Base-by-base conservation (phyloP, 2,329 filamentous ascomycete genomes). In the Cladorrhinum sp. region DNA sequence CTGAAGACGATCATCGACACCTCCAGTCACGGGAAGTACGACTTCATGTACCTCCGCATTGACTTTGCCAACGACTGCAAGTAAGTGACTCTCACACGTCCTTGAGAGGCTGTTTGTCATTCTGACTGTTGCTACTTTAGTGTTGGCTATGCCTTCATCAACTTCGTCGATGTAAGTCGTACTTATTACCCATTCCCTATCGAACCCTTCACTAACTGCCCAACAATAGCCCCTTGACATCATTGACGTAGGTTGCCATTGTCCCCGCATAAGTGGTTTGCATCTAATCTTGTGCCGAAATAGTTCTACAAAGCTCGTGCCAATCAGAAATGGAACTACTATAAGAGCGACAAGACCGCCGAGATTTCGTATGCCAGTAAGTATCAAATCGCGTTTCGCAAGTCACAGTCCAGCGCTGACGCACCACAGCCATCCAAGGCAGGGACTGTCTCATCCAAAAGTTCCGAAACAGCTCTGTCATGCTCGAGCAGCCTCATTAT, bases 121-220 rank as follows among this genome's bases (percentile, higher is more conserved):
- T 20, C 29, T 63, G 18, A 58, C 27, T 74, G 64, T 65, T 74
- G 75, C 38, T 72, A 10, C n/a, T 58, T 61, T 56, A 96, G 92
- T 72, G 93, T 98, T 61, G 95, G 95, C 50, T 98, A 98, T 74
- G 93, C 92, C 0, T 99, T 98, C 75, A 92, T 99, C 77, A 97
- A 99, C 75, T 97, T 98, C 68, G 84, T 87, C 49, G 87, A 92
- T 72, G 88, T 90, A 74, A 83, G 87, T 71, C 9, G 1, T 27
- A 8, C 20, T 13, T 8, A 1, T 12, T 36, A 13, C 3, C 12
- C 29, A 25, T 70, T 20, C 38, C 4, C 23, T 41, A 25, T 29
- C 13, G n/a, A 22, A 55, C 64, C 53, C 77, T 84, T 69, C 70
- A 53, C 53, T 61, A n/a, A 56, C 36, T 12, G 23, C 18, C n/a